A percentile compares a stretch with the other conserved stretches of the same genome.
Evolutionary conservation across 495 filamentous ascomycete genomes (phyloP).

Genomic region (Tuber magnatum): DNA sequence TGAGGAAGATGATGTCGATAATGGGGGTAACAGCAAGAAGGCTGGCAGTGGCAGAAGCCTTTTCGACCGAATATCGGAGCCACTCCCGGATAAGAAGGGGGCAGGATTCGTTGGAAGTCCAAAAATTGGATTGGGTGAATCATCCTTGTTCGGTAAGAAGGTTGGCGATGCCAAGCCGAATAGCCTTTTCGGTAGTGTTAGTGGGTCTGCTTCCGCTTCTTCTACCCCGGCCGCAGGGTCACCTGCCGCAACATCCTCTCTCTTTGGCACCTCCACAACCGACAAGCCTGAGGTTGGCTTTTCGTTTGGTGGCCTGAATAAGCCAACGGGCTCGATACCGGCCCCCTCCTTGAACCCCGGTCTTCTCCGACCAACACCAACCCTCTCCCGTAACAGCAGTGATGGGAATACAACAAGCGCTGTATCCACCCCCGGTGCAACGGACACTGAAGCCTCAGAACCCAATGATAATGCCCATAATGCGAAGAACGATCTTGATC

Average conservation of each 20-base stretch:
- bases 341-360: slow-evolving; percentile 3
- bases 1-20: slow-evolving; percentile 24
- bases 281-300: slow-evolving; percentile 27
- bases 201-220: slow-evolving; percentile 13
- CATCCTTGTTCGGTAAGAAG: slow-evolving; percentile 19
- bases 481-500: slow-evolving; percentile 32
- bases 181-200: slow-evolving; percentile 22
- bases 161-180: background rate
- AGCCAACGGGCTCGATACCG: slow-evolving; percentile 18
- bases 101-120: slow-evolving; percentile 17
- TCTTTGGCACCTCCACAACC: slow-evolving; percentile 17
- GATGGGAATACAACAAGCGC: slow-evolving; percentile 5
- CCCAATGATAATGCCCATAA: slow-evolving; percentile 32
- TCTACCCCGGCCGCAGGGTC: slow-evolving; percentile 15
- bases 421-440: slow-evolving; percentile 8
- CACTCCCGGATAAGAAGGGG: slow-evolving; percentile 16
- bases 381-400: slow-evolving; percentile 5
- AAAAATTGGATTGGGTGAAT: slow-evolving; percentile 21
- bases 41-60: slow-evolving; percentile 20
- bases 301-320: slow-evolving; percentile 27
- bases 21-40: slow-evolving; percentile 19
- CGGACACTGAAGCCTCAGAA: slow-evolving; percentile 17
- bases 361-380: slow-evolving; percentile 5
- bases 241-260: slow-evolving; percentile 15
- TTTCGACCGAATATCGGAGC: slow-evolving; percentile 30